Evolutionary conservation across 225 moss, liverwort and hornwort genomes (phyloP).

Genomic region (Physcomitrellopsis africana): DNA sequence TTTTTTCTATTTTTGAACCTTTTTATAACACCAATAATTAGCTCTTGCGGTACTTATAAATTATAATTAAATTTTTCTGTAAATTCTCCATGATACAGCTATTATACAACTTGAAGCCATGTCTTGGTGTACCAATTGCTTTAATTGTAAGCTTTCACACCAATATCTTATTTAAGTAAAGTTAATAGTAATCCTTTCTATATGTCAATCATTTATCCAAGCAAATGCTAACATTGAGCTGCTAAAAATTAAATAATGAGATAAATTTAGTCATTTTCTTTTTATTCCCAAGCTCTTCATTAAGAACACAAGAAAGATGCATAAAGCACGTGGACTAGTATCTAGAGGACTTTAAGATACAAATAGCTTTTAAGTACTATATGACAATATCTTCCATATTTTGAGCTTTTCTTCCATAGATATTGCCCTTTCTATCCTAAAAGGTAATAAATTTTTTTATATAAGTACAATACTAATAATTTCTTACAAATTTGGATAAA

Average conservation of each 20-base stretch:
- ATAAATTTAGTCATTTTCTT: slow-evolving; percentile 61
- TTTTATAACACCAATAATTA: slow-evolving; percentile 57
- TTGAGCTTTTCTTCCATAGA: slow-evolving; percentile 74
- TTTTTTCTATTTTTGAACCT: slow-evolving; percentile 49
- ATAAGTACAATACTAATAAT: not conserved
- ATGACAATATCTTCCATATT: too few species aligned
- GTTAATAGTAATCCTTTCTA: slow-evolving; percentile 30
- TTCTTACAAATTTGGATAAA: not conserved
- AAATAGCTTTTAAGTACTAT: too few species aligned
- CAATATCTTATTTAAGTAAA: slow-evolving; percentile 57
- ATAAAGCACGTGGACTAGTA: slow-evolving; percentile 59
- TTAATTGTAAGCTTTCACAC: slow-evolving; percentile 70
- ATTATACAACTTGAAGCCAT: slow-evolving; percentile 53
- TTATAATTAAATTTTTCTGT: slow-evolving; percentile 49
- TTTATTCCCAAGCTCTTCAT: slow-evolving; percentile 72
- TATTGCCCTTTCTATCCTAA: slow-evolving; percentile 53
- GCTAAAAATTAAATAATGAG: slow-evolving; percentile 46
- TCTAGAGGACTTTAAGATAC: too few species aligned
- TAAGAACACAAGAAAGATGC: slow-evolving; percentile 75
- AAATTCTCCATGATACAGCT: slow-evolving; percentile 65
- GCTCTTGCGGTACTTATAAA: slow-evolving; percentile 54
- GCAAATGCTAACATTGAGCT: slow-evolving; percentile 58
- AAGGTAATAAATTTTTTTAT: not conserved
- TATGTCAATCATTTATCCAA: slow-evolving; percentile 63
- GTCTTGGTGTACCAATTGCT: slow-evolving; percentile 56